phyloP scores from a whole-genome alignment of 2,329 filamentous ascomycete species.

The Ophiocordyceps australis region DNA sequence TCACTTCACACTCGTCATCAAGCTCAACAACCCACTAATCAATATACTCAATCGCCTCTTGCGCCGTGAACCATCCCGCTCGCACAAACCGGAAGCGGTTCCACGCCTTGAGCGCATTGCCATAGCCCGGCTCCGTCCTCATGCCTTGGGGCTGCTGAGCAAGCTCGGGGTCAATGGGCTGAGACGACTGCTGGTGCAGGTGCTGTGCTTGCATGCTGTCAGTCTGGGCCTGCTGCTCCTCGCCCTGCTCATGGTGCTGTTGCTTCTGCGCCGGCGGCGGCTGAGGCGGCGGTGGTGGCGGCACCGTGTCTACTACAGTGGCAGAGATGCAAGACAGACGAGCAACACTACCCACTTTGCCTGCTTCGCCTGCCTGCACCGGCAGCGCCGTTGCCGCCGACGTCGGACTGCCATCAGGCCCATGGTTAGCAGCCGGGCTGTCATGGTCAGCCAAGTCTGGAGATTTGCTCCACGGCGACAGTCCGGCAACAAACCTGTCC shows the following conservation, averaged over 20 bases:
- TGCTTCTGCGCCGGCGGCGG: slow-evolving; percentile 1
- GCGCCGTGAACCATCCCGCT: slow-evolving; percentile 87
- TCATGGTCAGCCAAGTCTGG: slow-evolving; percentile 3
- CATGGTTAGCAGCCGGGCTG: slow-evolving; percentile 9
- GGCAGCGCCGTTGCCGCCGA: slow-evolving; percentile 6
- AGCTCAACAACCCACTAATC: slow-evolving; percentile 71
- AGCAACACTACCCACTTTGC: no score
- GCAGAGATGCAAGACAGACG: no score
- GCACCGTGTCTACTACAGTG: slow-evolving; percentile 2
- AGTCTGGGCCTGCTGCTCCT: slow-evolving; percentile 1
- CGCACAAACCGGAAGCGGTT: slow-evolving; percentile 84
- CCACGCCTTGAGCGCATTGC: slow-evolving; percentile 73
- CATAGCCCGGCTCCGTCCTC: slow-evolving; percentile 34
- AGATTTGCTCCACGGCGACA: slow-evolving; percentile 5
- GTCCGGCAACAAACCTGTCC: slow-evolving; percentile 34
- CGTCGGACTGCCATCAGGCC: slow-evolving; percentile 11
- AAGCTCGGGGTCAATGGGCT: slow-evolving; percentile 26
- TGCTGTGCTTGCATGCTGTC: no score
- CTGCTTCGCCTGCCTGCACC: slow-evolving; percentile 5
- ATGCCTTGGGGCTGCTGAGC: slow-evolving; percentile 20
- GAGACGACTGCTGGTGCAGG: slow-evolving; percentile 1
- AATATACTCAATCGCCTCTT: slow-evolving; percentile 85
- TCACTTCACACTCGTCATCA: no score
- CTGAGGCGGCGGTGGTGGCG: slow-evolving; percentile 1
- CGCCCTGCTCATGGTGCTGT: slow-evolving; percentile 1